Evolutionary conservation across 2,329 filamentous ascomycete species (phyloP), one percentile per base, ranked within the genome.

Genomic region (Stromatinia cepivora): DNA sequence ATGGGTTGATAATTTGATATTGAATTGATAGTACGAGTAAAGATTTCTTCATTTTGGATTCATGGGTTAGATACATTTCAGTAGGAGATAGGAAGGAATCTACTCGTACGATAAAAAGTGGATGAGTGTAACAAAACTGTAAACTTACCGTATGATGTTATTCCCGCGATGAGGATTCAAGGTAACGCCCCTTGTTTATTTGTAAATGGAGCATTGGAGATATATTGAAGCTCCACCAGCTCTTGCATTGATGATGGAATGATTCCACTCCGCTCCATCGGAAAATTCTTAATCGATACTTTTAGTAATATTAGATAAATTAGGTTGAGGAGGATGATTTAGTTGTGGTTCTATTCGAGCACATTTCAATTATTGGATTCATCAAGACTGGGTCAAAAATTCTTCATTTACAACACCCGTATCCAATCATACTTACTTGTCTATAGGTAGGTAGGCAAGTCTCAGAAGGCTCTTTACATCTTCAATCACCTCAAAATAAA

Each of bases 61-160:
- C 42, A n/a, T 34, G 34, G 42, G 15, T 62, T 62, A 48, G 58
- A 62, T 22, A 62, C 42, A 31, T 15, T 36, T 50, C 17, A 13
- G n/a, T 25, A 31, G 13, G 45, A 36, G 45, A 63, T 36, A 36
- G 13, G 45, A 62, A 62, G 59, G 22, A 25, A 50, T 50, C 36
- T 50, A 11, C 45, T 63, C 59, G 45, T 25, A 63, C 45, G 45
- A 63, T 63, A 46, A 63, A 50, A 63, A 50, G 59, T 63, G 59
- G 59, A 46, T 13, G 22, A 8, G 31, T 36, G 59, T 63, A 36
- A 36, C 59, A 50, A 48, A 39, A 48, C 10, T n/a, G 58, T 31
- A 48, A 62, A 62, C 31, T 17, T 48, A 48, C 42, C 11, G 28
- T 61, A 61, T 46, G 25, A 31, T 53, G 25, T 53, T 53, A 31